Evolutionary conservation across 768 basidiomycete species (phyloP).

Genomic region (Fibroporia radiculosa): DNA sequence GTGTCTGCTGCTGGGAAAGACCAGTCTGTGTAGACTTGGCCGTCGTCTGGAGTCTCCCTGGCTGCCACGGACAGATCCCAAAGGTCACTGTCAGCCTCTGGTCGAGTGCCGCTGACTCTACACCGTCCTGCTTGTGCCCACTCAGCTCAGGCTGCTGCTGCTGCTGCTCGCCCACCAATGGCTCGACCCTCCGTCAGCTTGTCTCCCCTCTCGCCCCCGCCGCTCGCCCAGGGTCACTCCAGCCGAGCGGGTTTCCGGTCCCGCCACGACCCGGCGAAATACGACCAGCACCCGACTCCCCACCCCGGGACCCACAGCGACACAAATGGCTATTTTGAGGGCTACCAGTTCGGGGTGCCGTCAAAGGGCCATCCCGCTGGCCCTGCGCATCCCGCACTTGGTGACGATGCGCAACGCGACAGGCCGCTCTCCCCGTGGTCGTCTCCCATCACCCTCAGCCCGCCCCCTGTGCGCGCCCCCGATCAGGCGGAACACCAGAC

Average conservation of each 20-base stretch:
- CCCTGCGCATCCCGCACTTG: neutral
- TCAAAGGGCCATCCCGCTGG: neutral
- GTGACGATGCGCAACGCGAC: neutral
- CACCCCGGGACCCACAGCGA: conserved; percentile 8
- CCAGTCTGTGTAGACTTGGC: too few species aligned
- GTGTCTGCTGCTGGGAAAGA: too few species aligned
- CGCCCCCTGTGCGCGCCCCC: neutral
- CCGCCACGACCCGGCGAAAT: neutral
- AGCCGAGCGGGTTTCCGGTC: neutral
- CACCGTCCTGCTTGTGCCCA: too few species aligned
- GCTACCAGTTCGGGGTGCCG: neutral
- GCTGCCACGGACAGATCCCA: too few species aligned
- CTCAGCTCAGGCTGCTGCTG: too few species aligned
- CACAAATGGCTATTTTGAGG: conserved; percentile 7
- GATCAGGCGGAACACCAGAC: neutral
- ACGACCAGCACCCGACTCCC: conserved; percentile 8
- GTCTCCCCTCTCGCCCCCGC: neutral
- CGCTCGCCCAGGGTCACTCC: neutral
- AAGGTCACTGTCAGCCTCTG: too few species aligned
- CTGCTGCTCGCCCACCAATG: too few species aligned
- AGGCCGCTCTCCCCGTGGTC: neutral
- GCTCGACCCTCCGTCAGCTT: too few species aligned
- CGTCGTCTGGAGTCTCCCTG: too few species aligned
- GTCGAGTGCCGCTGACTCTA: too few species aligned
- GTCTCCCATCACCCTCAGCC: neutral